Percentiles rank a stretch among this genome's conserved stretches.
These are phyloP conservation scores for Saposhnikovia divaricata DNA, from an alignment of 129 eudicot species.

Conservation along the genomic window DNA sequence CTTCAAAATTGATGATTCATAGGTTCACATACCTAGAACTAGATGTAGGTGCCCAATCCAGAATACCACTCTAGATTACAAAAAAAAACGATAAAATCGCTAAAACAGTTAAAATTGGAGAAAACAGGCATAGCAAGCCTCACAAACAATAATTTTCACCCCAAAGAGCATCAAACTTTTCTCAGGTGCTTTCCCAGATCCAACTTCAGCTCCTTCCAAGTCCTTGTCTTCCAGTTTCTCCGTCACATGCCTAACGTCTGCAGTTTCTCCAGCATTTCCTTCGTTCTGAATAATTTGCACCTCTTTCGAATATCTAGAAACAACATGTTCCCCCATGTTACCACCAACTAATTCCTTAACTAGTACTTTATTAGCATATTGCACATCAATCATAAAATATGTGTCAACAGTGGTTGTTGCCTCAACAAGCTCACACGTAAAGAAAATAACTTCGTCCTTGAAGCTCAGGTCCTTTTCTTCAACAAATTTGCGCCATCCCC, in stretches of 20 bases:
- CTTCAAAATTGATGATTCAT: too few relatives aligned
- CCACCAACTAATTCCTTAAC: background rate
- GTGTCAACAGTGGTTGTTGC: slow-evolving; percentile 2
- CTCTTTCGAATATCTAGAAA: background rate
- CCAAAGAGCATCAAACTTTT: slow-evolving; percentile 57
- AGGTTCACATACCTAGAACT: background rate
- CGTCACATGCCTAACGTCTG: background rate
- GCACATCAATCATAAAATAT: slow-evolving; percentile 38
- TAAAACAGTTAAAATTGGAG: background rate
- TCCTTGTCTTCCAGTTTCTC: background rate
- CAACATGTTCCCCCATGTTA: slow-evolving; percentile 10
- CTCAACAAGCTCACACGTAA: slow-evolving; percentile 19
- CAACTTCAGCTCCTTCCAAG: background rate
- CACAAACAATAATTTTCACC: slow-evolving; percentile 34
- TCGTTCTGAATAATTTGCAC: slow-evolving; percentile 16
- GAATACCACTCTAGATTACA: background rate
- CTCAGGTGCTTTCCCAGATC: slow-evolving; percentile 4
- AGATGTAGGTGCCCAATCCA: background rate
- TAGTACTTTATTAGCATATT: background rate
- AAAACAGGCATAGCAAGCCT: slow-evolving; percentile 2
- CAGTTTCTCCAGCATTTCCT: background rate
- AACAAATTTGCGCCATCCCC: slow-evolving; percentile 46
- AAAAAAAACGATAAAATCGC: background rate
- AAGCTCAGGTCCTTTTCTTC: slow-evolving; percentile 22
- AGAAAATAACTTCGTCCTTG: slow-evolving; percentile 48